Evolutionary conservation across 257 asterid species (phyloP).

Genomic region (Lantana camara): DNA sequence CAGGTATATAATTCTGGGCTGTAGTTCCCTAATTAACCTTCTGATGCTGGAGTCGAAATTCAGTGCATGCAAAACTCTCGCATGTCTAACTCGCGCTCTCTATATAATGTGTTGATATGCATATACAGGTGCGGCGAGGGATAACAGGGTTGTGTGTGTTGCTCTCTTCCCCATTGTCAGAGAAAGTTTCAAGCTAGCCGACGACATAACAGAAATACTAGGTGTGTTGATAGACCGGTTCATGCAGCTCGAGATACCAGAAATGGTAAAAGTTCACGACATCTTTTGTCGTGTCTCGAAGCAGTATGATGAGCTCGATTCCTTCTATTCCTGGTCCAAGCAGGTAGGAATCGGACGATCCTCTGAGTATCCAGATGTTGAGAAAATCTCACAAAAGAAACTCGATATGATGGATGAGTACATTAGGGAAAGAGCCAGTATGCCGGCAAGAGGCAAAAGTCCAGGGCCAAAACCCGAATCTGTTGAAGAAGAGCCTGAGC

Average conservation of each 20-base stretch:
- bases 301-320: slow-evolving; percentile 84
- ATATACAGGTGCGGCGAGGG: slow-evolving; percentile 65
- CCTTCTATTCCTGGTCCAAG: slow-evolving; percentile 75
- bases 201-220: slow-evolving; percentile 71
- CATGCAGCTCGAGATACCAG: slow-evolving; percentile 73
- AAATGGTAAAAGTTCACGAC: slow-evolving; percentile 65
- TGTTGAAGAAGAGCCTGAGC: slow-evolving; percentile 34
- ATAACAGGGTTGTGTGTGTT: slow-evolving; percentile 66
- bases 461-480: slow-evolving; percentile 37
- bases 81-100: too few relatives aligned
- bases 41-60: too few relatives aligned
- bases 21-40: too few relatives aligned
- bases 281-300: slow-evolving; percentile 70
- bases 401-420: slow-evolving; percentile 89
- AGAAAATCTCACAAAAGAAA: slow-evolving; percentile 65
- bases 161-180: slow-evolving; percentile 74
- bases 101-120: too few relatives aligned
- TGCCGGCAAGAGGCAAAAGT: slow-evolving; percentile 29
- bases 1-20: slow-evolving; percentile 53
- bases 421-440: slow-evolving; percentile 58
- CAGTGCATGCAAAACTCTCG: too few relatives aligned
- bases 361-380: slow-evolving; percentile 84
- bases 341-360: slow-evolving; percentile 62
- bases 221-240: slow-evolving; percentile 72
- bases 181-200: slow-evolving; percentile 76